Base-by-base conservation (phyloP, 768 basidiomycete genomes). In the Ramaria sp. region DNA sequence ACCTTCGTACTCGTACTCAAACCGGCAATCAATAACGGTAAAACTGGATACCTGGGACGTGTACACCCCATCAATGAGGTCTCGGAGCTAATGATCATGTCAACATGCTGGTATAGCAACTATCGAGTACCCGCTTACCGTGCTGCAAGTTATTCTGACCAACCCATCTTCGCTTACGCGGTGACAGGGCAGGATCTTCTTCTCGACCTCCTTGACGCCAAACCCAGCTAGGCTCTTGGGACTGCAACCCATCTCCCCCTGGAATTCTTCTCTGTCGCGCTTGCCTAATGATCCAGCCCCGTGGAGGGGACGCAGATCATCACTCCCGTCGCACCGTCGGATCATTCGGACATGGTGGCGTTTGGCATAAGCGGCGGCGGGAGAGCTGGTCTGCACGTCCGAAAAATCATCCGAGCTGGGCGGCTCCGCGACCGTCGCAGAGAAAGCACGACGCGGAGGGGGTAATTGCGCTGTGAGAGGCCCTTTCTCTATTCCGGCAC, bases 1-100 rank as follows among this genome's bases (percentile, higher is more conserved):
- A 8, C 96, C 96, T 48, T 76, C 74, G 67, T 84, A 97, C 70
- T 99, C 96, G 64, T 96, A 99, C 59, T 92, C 91, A 68, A 98
- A 99, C 41, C 96, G 87, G 67, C 96, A 98, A 70, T 99, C 96
- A 61, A 99, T 85, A 55, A 99, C 70, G 61, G 86, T 77, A 66
- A 75, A 96, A 44, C 79, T 73, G 37, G 76, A 73, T 55, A 95
- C 81, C 57, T 77, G 69, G 18, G 76, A 64, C 49, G 78, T 69
- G 67, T 80, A 97, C 59, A 69, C 73, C 22, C 95, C 94, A 47
- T 83, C 79, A 30, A 98, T 68, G 13, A 98, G 73, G 13, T 74
- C 71, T 60, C 92, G 78, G 65, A 99, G 68, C 93, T 95, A 60
- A 12, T 59, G 16, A 13, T 42, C 18, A 30, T 8, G 18, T 20